These are phyloP conservation scores for Chalara sp. DNA, from an alignment of 2,329 filamentous ascomycete genomes.

Conservation along the genomic window DNA sequence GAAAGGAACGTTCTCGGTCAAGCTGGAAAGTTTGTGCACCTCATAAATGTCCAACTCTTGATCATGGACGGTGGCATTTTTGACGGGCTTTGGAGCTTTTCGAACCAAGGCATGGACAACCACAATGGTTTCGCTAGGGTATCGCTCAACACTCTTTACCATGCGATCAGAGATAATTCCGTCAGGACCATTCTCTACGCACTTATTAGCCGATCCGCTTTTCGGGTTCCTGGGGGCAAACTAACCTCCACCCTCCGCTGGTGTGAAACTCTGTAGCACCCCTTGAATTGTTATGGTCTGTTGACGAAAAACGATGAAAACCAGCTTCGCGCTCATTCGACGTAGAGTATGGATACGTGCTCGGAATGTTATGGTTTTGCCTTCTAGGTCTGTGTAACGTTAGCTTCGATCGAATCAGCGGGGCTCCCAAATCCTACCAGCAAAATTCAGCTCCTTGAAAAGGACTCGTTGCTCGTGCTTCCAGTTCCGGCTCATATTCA, in stretches of 20 bases:
- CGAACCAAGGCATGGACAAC: constrained; percentile 69
- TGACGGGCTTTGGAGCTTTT: constrained; percentile 65
- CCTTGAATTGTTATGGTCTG: constrained; percentile 79
- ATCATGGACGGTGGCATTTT: constrained; percentile 67
- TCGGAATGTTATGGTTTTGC: constrained; percentile 42
- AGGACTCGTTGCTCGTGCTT: constrained; percentile 21
- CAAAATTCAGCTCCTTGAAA: constrained; percentile 25
- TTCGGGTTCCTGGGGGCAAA: background rate
- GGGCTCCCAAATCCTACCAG: constrained; percentile 12
- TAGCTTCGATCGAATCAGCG: background rate
- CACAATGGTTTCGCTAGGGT: constrained; percentile 72
- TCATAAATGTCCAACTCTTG: constrained; percentile 68
- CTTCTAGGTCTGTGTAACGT: constrained; percentile 17
- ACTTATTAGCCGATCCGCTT: constrained; percentile 3
- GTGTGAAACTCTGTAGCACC: constrained; percentile 45
- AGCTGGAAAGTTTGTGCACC: constrained; percentile 53
- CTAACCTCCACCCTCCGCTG: constrained; percentile 15
- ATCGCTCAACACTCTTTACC: constrained; percentile 80
- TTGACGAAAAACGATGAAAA: constrained; percentile 82
- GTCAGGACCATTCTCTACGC: constrained; percentile 1
- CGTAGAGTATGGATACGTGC: constrained; percentile 73
- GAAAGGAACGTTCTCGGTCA: constrained; percentile 59
- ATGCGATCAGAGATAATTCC: constrained; percentile 59
- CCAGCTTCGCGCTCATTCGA: constrained; percentile 72
- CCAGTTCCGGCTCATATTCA: constrained; percentile 28